These are phyloP conservation scores for Tremella yokohamensis DNA, from an alignment of 768 basidiomycete species.

Conservation along the genomic window DNA sequence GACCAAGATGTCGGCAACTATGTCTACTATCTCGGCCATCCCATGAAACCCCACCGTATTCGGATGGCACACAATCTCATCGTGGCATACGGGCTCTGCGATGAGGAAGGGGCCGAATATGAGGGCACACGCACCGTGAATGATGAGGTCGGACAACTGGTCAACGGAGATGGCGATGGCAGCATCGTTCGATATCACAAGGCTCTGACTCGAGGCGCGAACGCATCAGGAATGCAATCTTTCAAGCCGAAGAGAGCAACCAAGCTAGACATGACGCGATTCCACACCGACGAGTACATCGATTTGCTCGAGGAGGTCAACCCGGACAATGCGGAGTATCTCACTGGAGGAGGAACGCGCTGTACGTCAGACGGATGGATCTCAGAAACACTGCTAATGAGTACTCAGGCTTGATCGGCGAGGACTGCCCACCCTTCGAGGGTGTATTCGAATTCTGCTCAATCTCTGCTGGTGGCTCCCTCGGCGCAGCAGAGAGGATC, in stretches of 20 bases:
- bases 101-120: constrained; percentile 54
- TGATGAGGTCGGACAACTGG: constrained; percentile 12
- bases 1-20: constrained; percentile 59
- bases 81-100: constrained; percentile 85
- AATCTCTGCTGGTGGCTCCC: constrained; percentile 91
- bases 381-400: constrained; percentile 5
- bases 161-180: constrained; percentile 7
- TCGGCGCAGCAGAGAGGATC: constrained; percentile 78
- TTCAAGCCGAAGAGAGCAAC: constrained; percentile 68
- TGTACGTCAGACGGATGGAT: constrained; percentile 56
- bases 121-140: constrained; percentile 26
- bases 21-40: constrained; percentile 81
- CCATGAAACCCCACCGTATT: constrained; percentile 96
- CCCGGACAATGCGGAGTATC: constrained; percentile 81
- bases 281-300: constrained; percentile 98
- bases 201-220: constrained; percentile 19
- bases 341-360: constrained; percentile 77
- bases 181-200: not conserved
- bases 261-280: constrained; percentile 77
- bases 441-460: constrained; percentile 96
- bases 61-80: constrained; percentile 89
- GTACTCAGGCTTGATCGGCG: constrained; percentile 62
- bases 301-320: constrained; percentile 83
- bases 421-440: constrained; percentile 95
- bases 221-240: constrained; percentile 65